phyloP scores from a whole-genome alignment of 768 basidiomycete species.

The Boletus huronensis region DNA sequence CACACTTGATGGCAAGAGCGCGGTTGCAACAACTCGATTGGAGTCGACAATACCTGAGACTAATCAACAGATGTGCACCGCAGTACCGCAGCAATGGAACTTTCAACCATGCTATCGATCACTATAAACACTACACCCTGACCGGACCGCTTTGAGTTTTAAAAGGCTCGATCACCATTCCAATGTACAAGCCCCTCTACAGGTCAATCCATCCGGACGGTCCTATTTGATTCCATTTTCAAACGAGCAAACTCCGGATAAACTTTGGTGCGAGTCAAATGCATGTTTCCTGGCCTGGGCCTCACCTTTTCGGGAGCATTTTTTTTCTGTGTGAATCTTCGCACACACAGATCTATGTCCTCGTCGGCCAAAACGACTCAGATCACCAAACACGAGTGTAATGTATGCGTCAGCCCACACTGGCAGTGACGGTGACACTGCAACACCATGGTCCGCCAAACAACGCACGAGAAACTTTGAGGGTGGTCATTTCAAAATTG shows the following conservation, averaged over 20 bases:
- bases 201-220: not conserved
- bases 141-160: not conserved
- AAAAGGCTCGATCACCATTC: not conserved
- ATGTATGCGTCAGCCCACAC: not conserved
- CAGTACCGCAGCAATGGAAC: not conserved
- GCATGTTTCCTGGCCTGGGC: not conserved
- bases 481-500: slow-evolving; percentile 1
- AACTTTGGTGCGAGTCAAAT: not conserved
- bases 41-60: not conserved
- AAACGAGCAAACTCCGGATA: not conserved
- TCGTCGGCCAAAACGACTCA: not conserved
- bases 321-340: not conserved
- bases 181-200: not conserved
- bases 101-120: not conserved
- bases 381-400: not conserved
- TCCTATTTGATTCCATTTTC: not conserved
- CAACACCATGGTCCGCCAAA: not conserved
- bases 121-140: not conserved
- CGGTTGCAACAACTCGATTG: not conserved
- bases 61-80: not conserved
- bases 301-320: not conserved
- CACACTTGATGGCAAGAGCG: not conserved
- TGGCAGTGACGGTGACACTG: no score
- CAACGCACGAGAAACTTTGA: not conserved
- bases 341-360: not conserved